Evolutionary conservation across 2,329 filamentous ascomycete genomes (phyloP).

Genomic region (Didymella keratinophila): DNA sequence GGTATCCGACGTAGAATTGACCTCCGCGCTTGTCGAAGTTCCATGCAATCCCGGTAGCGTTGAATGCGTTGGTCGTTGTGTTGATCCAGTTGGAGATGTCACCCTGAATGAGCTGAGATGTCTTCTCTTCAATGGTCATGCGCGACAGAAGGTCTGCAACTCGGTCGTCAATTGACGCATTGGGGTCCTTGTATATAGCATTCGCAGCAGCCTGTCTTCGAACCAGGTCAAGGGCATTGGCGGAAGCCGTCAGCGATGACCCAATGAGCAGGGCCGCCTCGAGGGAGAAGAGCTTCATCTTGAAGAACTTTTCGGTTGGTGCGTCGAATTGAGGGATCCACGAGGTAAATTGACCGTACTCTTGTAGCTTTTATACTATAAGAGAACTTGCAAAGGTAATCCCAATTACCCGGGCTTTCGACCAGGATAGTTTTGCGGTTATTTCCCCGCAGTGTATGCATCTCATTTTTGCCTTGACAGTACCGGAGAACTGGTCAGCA

Average conservation of each 20-base stretch:
- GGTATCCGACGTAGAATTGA: constrained; percentile 75
- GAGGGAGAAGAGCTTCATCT: constrained; percentile 24
- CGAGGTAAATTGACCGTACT: neutral
- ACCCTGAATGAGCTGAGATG: constrained; percentile 68
- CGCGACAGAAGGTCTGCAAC: constrained; percentile 72
- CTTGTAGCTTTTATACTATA: constrained; percentile 11
- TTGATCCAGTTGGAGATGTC: constrained; percentile 79
- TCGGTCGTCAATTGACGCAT: constrained; percentile 68
- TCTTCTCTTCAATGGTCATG: constrained; percentile 80
- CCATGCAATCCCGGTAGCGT: constrained; percentile 70
- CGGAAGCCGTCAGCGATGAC: constrained; percentile 23
- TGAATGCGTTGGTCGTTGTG: constrained; percentile 70
- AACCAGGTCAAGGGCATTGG: constrained; percentile 35
- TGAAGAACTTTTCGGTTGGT: neutral
- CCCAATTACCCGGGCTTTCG: constrained; percentile 14
- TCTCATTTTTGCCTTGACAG: constrained; percentile 11
- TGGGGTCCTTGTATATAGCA: constrained; percentile 68
- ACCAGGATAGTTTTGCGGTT: constrained; percentile 13
- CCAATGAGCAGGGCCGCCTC: constrained; percentile 29
- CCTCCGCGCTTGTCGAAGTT: constrained; percentile 73
- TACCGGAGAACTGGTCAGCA: constrained; percentile 13
- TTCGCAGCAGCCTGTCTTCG: constrained; percentile 40
- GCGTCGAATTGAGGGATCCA: neutral
- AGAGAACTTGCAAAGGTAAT: neutral
- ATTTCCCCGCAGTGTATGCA: constrained; percentile 22